Percentiles rank a stretch among this genome's conserved stretches.
Evolutionary conservation across 2,329 filamentous ascomycete species (phyloP).

Genomic region (Paraphoma sp.): DNA sequence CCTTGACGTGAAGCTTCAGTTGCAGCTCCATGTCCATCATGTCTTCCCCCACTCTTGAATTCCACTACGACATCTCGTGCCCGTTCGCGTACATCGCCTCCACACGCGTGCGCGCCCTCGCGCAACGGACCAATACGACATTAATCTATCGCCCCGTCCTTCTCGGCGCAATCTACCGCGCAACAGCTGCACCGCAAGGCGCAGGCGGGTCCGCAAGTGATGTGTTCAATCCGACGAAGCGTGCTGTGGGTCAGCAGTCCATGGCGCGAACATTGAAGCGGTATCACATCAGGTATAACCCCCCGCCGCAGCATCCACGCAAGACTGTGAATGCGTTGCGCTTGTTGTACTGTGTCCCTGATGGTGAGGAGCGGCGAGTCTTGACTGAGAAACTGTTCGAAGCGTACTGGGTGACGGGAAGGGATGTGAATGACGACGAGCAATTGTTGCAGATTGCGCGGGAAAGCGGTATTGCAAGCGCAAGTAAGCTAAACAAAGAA

Average conservation of each 20-base stretch:
- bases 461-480: conserved; percentile 30
- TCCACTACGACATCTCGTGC: conserved; percentile 46
- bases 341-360: conserved; percentile 30
- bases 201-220: conserved; percentile 44
- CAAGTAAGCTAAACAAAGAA: conserved; percentile 2
- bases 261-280: conserved; percentile 41
- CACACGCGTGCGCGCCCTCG: conserved; percentile 38
- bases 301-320: conserved; percentile 38
- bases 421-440: conserved; percentile 31
- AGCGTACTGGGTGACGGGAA: conserved; percentile 43
- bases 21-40: conserved; percentile 5
- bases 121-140: conserved; percentile 30
- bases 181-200: conserved; percentile 44
- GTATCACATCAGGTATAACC: conserved; percentile 39
- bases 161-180: conserved; percentile 45
- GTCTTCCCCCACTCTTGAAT: conserved; percentile 25
- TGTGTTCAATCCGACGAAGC: conserved; percentile 45
- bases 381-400: conserved; percentile 35
- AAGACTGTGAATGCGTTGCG: conserved; percentile 44
- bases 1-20: too few relatives aligned
- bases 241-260: conserved; percentile 30
- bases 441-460: conserved; percentile 31
- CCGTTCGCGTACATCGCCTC: conserved; percentile 49
- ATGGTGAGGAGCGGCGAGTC: conserved; percentile 21
- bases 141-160: conserved; percentile 39